A percentile compares a stretch with the other conserved stretches of the same genome.
Conservation (phyloP, 306 rosid genomes). For the Begonia loranthoides region DNA sequence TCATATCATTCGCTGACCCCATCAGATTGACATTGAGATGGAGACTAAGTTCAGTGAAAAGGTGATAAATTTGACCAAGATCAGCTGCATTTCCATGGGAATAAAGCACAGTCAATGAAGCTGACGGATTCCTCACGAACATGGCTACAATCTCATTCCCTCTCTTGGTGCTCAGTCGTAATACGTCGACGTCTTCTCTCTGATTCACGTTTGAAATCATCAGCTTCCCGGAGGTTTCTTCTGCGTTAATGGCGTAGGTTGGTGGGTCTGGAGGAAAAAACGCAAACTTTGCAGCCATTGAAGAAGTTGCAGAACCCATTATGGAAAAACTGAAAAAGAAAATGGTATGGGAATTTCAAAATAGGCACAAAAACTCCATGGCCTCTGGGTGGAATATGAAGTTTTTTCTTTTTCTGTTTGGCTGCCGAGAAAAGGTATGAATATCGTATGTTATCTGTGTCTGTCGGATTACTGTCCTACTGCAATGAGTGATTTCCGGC, state of each 20-base stretch:
- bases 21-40: slow-evolving; percentile 56
- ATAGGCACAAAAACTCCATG: no score
- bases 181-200: slow-evolving; percentile 48
- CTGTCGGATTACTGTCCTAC: no score
- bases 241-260: slow-evolving; percentile 17
- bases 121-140: slow-evolving; percentile 41
- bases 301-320: slow-evolving; percentile 65
- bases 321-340: background rate
- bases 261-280: slow-evolving; percentile 63
- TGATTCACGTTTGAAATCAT: slow-evolving; percentile 32
- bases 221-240: slow-evolving; percentile 29
- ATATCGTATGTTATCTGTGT: no score
- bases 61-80: slow-evolving; percentile 54
- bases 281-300: slow-evolving; percentile 60
- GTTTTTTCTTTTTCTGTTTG: no score
- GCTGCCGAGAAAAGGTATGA: no score
- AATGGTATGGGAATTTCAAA: no score
- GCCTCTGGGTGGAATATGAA: no score
- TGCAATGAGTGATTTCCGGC: no score
- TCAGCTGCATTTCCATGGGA: slow-evolving; percentile 79
- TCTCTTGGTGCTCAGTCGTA: slow-evolving; percentile 37
- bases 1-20: slow-evolving; percentile 29
- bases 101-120: slow-evolving; percentile 46
- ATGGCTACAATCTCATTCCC: slow-evolving; percentile 50
- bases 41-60: slow-evolving; percentile 45